phyloP scores from a whole-genome alignment of 1,284 basidiomycete genomes.

The Malassezia restricta region DNA sequence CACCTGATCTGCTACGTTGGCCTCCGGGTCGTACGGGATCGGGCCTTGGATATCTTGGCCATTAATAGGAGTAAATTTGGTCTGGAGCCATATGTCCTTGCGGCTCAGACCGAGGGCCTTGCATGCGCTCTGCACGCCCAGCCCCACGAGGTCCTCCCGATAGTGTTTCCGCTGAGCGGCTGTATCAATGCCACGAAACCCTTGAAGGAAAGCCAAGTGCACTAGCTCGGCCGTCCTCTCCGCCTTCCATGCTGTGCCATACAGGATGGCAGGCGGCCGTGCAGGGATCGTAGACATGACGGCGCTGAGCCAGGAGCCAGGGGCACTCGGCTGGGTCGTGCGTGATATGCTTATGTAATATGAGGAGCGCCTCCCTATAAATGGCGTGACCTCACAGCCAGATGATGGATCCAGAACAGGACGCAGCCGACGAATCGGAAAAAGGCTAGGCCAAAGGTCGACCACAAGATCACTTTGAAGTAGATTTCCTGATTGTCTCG shows the following conservation, averaged over 20 bases:
- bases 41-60: constrained; percentile 29
- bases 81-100: constrained; percentile 34
- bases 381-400: constrained; percentile 26
- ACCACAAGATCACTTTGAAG: constrained; percentile 65
- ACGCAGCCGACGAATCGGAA: constrained; percentile 57
- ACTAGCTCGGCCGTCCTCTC: constrained; percentile 29
- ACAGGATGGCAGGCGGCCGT: constrained; percentile 27
- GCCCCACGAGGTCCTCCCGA: constrained; percentile 37
- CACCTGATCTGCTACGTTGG: constrained; percentile 26
- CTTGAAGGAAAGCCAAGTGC: constrained; percentile 26
- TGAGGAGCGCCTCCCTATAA: constrained; percentile 22
- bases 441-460: constrained; percentile 66
- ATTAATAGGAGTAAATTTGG: constrained; percentile 35
- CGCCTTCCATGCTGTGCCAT: constrained; percentile 43
- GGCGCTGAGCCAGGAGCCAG: background rate
- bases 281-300: background rate
- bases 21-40: constrained; percentile 25
- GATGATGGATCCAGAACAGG: constrained; percentile 37
- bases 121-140: constrained; percentile 21
- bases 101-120: constrained; percentile 21
- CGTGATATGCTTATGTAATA: constrained; percentile 5
- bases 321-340: constrained; percentile 6
- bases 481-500: constrained; percentile 55
- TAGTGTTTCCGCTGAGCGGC: constrained; percentile 43
- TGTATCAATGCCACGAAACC: constrained; percentile 40